These are phyloP conservation scores for Populus euphratica DNA, from an alignment of 345 rosid genomes.

Conservation along the genomic window DNA sequence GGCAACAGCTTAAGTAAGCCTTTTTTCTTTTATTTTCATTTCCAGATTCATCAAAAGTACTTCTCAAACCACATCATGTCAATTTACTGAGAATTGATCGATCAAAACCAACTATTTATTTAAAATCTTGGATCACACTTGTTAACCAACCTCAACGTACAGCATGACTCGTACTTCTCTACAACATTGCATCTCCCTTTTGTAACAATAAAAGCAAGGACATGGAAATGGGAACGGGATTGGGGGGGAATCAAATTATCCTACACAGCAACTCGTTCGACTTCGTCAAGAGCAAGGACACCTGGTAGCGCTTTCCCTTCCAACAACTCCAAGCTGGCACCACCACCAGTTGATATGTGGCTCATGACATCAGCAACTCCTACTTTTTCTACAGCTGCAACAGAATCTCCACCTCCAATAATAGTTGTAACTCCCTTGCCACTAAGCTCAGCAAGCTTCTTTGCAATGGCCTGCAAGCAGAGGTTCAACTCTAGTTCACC, in stretches of 20 bases:
- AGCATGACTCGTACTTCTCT: slow-evolving; percentile 11
- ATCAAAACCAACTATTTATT: slow-evolving; percentile 13
- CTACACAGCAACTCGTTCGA: slow-evolving; percentile 44
- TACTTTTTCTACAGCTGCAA: slow-evolving; percentile 74
- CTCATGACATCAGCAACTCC: slow-evolving; percentile 81
- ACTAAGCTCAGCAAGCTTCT: slow-evolving; percentile 86
- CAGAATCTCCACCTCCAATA: slow-evolving; percentile 89
- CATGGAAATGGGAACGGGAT: background rate
- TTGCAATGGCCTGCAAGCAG: slow-evolving; percentile 65
- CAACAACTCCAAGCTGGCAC: slow-evolving; percentile 85
- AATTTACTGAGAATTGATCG: background rate
- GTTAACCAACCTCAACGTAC: slow-evolving; percentile 10
- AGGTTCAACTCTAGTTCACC: slow-evolving; percentile 7
- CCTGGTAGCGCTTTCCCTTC: slow-evolving; percentile 87
- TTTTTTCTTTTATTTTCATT: background rate
- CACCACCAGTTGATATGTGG: slow-evolving; percentile 89
- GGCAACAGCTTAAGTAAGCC: background rate
- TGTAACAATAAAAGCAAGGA: background rate
- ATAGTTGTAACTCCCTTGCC: slow-evolving; percentile 78
- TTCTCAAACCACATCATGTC: background rate
- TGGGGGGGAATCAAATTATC: slow-evolving; percentile 12
- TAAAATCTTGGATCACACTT: background rate
- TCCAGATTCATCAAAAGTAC: background rate
- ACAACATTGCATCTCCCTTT: slow-evolving; percentile 9
- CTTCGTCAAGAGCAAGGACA: slow-evolving; percentile 79